Conservation (phyloP, 2,329 filamentous ascomycete species). For the Camptophora hylomeconis region DNA sequence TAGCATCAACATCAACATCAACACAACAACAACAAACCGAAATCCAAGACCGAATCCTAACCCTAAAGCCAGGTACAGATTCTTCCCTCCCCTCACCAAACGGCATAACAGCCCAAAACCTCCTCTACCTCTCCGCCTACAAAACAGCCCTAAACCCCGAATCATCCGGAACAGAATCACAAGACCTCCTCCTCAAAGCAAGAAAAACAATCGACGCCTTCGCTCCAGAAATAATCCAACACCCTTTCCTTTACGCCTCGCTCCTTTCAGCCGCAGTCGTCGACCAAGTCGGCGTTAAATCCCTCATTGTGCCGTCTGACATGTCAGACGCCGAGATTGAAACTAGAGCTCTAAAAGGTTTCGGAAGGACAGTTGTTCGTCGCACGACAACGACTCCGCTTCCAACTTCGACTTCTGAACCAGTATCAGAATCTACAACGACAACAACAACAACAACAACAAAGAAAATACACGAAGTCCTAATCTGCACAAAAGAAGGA, state of each 20-base stretch:
- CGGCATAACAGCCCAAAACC: conserved; percentile 69
- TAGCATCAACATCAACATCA: background rate
- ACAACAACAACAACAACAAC: background rate
- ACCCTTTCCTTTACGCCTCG: conserved; percentile 81
- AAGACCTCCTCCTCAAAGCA: conserved; percentile 36
- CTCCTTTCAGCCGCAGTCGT: conserved; percentile 66
- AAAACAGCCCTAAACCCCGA: conserved; percentile 5
- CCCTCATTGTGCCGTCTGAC: conserved; percentile 33
- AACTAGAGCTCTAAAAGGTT: conserved; percentile 11
- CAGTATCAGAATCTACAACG: background rate
- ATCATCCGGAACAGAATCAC: no score
- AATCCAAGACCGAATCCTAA: conserved; percentile 34
- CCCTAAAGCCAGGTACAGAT: conserved; percentile 92
- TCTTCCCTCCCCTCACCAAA: conserved; percentile 83
- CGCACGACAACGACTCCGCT: conserved; percentile 8
- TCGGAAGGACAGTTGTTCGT: conserved; percentile 14
- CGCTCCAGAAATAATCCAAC: conserved; percentile 80
- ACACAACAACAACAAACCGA: conserved; percentile 13
- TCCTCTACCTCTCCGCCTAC: conserved; percentile 65
- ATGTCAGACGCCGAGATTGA: conserved; percentile 11
- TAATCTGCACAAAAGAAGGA: conserved; percentile 15
- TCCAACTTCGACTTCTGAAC: background rate
- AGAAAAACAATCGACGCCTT: conserved; percentile 71
- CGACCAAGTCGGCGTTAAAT: conserved; percentile 55
- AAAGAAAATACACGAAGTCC: conserved; percentile 8